Conservation (phyloP, 2,329 filamentous ascomycete genomes). For the Dichotomopilus funicola region DNA sequence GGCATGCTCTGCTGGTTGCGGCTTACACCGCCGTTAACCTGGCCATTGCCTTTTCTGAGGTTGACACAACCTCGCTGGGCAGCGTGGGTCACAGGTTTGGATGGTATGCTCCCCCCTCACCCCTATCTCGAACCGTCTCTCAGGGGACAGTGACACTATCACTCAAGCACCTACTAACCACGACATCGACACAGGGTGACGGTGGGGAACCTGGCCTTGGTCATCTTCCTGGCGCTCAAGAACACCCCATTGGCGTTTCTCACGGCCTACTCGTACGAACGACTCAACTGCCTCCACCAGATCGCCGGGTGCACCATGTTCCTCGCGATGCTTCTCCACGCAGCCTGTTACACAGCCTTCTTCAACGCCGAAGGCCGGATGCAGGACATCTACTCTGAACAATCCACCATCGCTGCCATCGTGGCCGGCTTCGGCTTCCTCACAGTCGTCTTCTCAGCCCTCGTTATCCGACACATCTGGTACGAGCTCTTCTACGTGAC, state of each 20-base stretch:
- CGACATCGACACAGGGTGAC: conserved; percentile 22
- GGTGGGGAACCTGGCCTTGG: conserved; percentile 41
- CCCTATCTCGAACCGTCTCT: no score
- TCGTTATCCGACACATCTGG: conserved; percentile 39
- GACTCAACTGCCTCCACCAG: conserved; percentile 52
- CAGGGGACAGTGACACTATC: no score
- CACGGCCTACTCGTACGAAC: conserved; percentile 50
- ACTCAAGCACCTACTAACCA: not conserved
- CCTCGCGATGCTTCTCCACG: conserved; percentile 40
- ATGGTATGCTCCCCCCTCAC: conserved; percentile 23
- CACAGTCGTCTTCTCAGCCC: conserved; percentile 37
- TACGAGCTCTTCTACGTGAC: conserved; percentile 52
- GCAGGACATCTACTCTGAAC: conserved; percentile 28
- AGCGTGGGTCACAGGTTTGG: conserved; percentile 27
- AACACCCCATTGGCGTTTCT: conserved; percentile 52
- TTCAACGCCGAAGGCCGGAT: conserved; percentile 30
- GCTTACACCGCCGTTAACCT: conserved; percentile 29
- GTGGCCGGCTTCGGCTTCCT: conserved; percentile 42
- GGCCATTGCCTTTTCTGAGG: conserved; percentile 26
- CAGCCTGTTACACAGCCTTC: conserved; percentile 36
- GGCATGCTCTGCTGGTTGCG: conserved; percentile 28
- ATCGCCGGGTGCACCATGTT: conserved; percentile 46
- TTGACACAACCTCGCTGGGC: conserved; percentile 21
- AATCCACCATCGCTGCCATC: conserved; percentile 42
- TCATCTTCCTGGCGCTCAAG: conserved; percentile 50